Conservation (phyloP, 345 rosid genomes). For the Carallia brachiata region DNA sequence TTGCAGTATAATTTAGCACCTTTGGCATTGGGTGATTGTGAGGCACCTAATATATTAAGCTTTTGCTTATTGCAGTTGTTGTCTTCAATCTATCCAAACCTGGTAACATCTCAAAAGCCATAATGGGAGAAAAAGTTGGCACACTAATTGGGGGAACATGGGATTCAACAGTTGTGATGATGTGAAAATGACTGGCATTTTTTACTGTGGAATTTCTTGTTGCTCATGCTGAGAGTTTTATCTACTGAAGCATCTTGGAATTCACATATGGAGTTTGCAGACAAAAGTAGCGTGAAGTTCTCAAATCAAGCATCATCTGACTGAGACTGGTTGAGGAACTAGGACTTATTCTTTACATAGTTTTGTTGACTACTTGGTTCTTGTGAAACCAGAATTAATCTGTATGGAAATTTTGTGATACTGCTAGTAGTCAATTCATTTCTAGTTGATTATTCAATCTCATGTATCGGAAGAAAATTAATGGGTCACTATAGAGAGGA, state of each 20-base stretch:
- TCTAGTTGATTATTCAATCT: too few species aligned
- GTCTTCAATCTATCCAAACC: constrained; percentile 79
- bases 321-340: too few species aligned
- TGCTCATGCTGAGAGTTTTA: neutral
- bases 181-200: constrained; percentile 12
- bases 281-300: neutral
- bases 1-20: neutral
- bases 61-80: constrained; percentile 52
- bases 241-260: constrained; percentile 4
- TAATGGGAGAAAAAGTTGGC: constrained; percentile 85
- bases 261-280: constrained; percentile 1
- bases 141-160: constrained; percentile 69
- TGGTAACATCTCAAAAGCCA: constrained; percentile 86
- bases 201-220: neutral
- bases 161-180: constrained; percentile 38
- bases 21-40: neutral
- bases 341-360: too few species aligned
- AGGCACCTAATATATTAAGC: neutral
- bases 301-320: too few species aligned
- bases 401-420: too few species aligned
- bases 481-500: too few species aligned
- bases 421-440: too few species aligned
- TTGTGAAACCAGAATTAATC: too few species aligned
- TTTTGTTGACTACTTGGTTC: too few species aligned
- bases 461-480: too few species aligned